A percentile compares a stretch with the other conserved stretches of the same genome.
phyloP scores from a whole-genome alignment of 306 rosid species.

The Prunus campanulata region DNA sequence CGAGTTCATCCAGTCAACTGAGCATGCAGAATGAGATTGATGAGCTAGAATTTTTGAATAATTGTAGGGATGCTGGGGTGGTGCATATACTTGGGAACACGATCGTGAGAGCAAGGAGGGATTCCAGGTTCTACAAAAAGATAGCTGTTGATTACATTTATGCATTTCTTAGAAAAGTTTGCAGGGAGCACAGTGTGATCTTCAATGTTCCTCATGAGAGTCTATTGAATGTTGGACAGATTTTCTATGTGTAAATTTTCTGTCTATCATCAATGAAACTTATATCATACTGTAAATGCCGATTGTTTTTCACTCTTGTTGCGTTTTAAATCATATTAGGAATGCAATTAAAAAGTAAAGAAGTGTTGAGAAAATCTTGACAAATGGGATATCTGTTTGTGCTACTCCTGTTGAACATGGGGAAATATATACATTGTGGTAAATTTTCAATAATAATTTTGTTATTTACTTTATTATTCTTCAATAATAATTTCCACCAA shows the following conservation, averaged over 20 bases:
- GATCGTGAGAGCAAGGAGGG: conserved; percentile 79
- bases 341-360: neutral
- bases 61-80: conserved; percentile 86
- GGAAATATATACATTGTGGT: neutral
- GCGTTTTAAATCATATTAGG: conserved; percentile 1
- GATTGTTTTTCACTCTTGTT: neutral
- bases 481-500: no score
- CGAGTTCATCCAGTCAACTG: conserved; percentile 42
- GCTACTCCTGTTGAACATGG: neutral
- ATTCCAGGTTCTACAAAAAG: conserved; percentile 80
- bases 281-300: conserved; percentile 9
- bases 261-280: neutral
- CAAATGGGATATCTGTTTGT: neutral
- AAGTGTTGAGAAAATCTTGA: neutral
- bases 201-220: conserved; percentile 98
- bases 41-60: conserved; percentile 76
- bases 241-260: conserved; percentile 65
- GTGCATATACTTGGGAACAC: conserved; percentile 97
- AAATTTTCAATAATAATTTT: no score
- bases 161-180: conserved; percentile 91
- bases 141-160: conserved; percentile 86
- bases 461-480: no score
- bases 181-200: conserved; percentile 92
- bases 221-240: conserved; percentile 87
- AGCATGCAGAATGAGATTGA: conserved; percentile 68